Evolutionary conservation across 768 basidiomycete species (phyloP).

Genomic region (Postia placenta): DNA sequence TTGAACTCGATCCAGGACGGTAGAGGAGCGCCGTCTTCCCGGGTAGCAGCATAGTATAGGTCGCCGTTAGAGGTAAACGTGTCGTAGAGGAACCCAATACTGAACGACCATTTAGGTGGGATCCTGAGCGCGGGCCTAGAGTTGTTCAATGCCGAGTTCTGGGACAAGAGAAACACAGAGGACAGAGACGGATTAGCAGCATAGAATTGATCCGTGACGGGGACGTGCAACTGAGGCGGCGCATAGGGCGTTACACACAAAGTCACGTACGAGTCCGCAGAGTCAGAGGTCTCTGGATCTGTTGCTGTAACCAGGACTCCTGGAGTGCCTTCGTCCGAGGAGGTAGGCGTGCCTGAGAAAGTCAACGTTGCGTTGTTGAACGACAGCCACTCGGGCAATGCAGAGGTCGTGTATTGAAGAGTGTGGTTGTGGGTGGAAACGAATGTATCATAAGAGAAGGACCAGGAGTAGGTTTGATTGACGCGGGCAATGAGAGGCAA

Average conservation of each 20-base stretch:
- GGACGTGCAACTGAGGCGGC: constrained; percentile 45
- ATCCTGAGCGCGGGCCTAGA: constrained; percentile 58
- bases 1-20: constrained; percentile 78
- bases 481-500: constrained; percentile 74
- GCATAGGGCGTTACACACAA: constrained; percentile 52
- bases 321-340: constrained; percentile 55
- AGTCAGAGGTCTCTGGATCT: constrained; percentile 37
- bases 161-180: constrained; percentile 66
- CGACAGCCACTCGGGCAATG: constrained; percentile 69
- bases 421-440: constrained; percentile 35
- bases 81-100: constrained; percentile 69
- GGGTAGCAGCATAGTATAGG: constrained; percentile 54
- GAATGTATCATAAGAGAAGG: constrained; percentile 65
- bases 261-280: constrained; percentile 46
- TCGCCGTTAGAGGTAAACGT: constrained; percentile 43
- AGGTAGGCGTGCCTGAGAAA: constrained; percentile 64
- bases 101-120: constrained; percentile 84
- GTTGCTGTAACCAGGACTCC: constrained; percentile 59
- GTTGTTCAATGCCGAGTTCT: constrained; percentile 45
- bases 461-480: constrained; percentile 59
- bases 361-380: constrained; percentile 59
- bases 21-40: constrained; percentile 60
- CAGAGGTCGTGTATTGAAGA: constrained; percentile 45
- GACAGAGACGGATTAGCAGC: constrained; percentile 58
- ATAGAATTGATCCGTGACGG: constrained; percentile 57